Base-by-base conservation (phyloP, 768 basidiomycete species). In the Leccinum obscurum region DNA sequence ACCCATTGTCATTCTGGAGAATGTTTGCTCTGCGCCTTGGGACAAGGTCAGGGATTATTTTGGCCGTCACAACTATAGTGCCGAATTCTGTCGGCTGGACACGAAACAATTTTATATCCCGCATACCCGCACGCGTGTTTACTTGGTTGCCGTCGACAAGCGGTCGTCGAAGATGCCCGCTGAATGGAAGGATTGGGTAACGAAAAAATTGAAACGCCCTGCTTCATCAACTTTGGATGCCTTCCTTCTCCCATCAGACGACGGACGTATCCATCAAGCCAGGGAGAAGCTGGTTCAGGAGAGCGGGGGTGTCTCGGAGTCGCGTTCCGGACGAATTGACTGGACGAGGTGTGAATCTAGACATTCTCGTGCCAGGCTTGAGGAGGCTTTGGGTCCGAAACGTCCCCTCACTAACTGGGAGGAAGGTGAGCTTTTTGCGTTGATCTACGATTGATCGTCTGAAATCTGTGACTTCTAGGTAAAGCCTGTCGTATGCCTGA, bases 21-120 rank as follows among this genome's bases (percentile, higher is more conserved):
- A 98, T 68, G 95, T 98, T 35, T 93, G 90, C 69, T 82, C 84
- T 52, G 95, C 95, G 0, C 95, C 95, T 5, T 98, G 95, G 95
- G 73, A 76, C 1, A 75, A 78, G 34, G 92, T 96, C n/a, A 79
- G 82, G 56, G 75, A 85, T 48, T 87, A 92, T 64, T 96, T 97
- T 65, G 85, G 83, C 63, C 77, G 83, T 46, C 83, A 85, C 54
- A 83, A 84, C 6, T 98, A 97, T 73, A 87, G 86, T 62, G 93
- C 95, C 1, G 76, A 80, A 15, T 84, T 74, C 56, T 69, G 82
- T 24, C 83, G 91, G 51, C 85, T 92, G 66, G 95, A 93, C 67
- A 92, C 89, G 24, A 96, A 95, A 71, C 80, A 86, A 22, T 97
- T 87, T 70, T 98, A 98, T 70, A 93, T 98, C 57, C 94, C 95